Base-by-base conservation (phyloP, 306 rosid species). In the Echinosophora koreensis region DNA sequence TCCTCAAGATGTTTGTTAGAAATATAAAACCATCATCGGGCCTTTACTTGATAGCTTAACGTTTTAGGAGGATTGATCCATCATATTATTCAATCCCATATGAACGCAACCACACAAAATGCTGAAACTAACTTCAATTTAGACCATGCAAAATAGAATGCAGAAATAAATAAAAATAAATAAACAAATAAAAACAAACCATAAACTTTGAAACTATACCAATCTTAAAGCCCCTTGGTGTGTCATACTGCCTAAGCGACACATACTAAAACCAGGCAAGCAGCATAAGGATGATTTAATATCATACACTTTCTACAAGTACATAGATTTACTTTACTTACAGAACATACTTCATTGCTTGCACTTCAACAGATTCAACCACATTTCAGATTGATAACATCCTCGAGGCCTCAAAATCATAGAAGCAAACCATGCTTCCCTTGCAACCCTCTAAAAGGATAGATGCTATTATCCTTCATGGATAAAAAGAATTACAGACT, bases 401-500 rank as follows among this genome's bases (percentile, higher is more conserved):
- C 78, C 80, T 66, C 27, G 17, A 73, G 16, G 55, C 70, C 63
- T 50, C 74, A 34, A 65, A 77, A 54, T 30, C 57, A 66, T 52
- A 58, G 22, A 50, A 82, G 41, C 54, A 71, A 80, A 54, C 18
- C 42, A 37, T 38, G 32, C 46, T 66, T 63, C 71, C 58, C 61
- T 32, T 17, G 38, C 62, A 66, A 15, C 59, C 76, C 66, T 46
- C 37, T 7, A 18, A 64, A 71, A 12, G 16, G 28, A 35, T 42
- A 17, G 50, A 58, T 51, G 16, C 32, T 41, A 34, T 42, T 11
- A 51, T 80, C 68, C 34, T 55, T 65, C 39, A 49, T 14, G 62
- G 62, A 34, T 52, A 54, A 54, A 77, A 22, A 56, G 35, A 30
- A 10, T 79, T 27, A 52, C 60, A 51, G 57, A 63, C 49, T 57